These are phyloP conservation scores for Pseudocercospora crystallina DNA, from an alignment of 2,329 filamentous ascomycete species.

Conservation along the genomic window DNA sequence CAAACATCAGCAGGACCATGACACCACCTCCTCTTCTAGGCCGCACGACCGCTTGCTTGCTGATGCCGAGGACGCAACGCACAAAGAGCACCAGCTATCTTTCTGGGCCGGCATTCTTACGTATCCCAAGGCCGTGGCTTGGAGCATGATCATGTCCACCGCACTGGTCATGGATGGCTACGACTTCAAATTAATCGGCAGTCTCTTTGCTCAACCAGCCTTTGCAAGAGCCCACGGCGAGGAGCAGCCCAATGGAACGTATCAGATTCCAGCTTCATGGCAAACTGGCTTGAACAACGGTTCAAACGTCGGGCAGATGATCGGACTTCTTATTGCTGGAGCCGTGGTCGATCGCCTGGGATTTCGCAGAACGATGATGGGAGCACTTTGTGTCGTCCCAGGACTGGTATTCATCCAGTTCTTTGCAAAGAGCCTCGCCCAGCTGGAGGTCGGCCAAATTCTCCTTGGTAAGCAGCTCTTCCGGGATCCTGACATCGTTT, in stretches of 20 bases:
- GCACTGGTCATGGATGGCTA: constrained; percentile 56
- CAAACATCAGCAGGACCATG: too few species aligned
- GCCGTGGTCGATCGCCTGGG: constrained; percentile 56
- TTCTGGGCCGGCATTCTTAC: background rate
- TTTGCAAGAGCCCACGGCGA: constrained; percentile 42
- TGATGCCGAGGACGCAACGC: background rate
- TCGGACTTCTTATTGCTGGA: constrained; percentile 67
- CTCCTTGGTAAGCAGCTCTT: constrained; percentile 40
- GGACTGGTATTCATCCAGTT: constrained; percentile 53
- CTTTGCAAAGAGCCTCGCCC: constrained; percentile 37
- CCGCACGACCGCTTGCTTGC: too few species aligned
- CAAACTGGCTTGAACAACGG: constrained; percentile 58
- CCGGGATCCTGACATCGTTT: background rate
- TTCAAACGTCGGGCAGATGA: constrained; percentile 54
- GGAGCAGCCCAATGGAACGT: constrained; percentile 23
- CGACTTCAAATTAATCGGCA: constrained; percentile 45
- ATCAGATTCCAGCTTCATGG: constrained; percentile 56
- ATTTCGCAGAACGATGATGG: constrained; percentile 55
- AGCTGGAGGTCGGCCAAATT: constrained; percentile 34
- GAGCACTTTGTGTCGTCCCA: constrained; percentile 48
- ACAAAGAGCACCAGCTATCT: background rate
- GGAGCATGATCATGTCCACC: constrained; percentile 3
- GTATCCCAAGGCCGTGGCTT: constrained; percentile 7
- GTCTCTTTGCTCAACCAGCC: constrained; percentile 34
- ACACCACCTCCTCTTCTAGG: too few species aligned